Evolutionary conservation across 2,329 filamentous ascomycete genomes (phyloP), one percentile per base, ranked within the genome.

Genomic region (Macroventuria anomochaeta): DNA sequence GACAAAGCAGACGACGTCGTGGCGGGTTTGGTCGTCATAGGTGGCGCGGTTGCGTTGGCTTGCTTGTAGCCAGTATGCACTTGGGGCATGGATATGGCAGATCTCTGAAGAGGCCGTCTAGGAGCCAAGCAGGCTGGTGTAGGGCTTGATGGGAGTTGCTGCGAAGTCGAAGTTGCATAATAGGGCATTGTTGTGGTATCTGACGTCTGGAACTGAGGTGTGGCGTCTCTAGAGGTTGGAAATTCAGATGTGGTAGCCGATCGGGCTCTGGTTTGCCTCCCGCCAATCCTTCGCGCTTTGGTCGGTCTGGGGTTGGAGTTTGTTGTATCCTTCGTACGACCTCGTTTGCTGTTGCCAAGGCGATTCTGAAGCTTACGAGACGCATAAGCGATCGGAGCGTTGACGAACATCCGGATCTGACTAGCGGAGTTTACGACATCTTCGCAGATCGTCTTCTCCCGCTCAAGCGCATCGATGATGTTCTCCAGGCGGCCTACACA

Each of bases 331-430:
- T 61, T 70, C 0, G 56, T 40, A 23, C 63, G 62, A 6, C 65
- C 68, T 44, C 71, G 63, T 50, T 74, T 74, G 49, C 70, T 70
- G 37, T 74, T 74, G 0, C 71, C 71, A 3, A 68, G 55, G 0
- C 71, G 64, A 29, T 74, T 74, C 42, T 69, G 67, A 29, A 67
- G 53, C 53, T 74, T 74, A 1, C 71, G 62, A 17, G 64, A 65
- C 1, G 70, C 65, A 29, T 73, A 74, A 0, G 70, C 71, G 18
- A 64, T 65, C 0, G 71, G 71, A 6, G 71, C 71, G 29, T 74
- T 74, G 13, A 74, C 69, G 28, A 74, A 74, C 70, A 74, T 74
- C 6, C 71, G 62, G 36, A 73, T 71, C 49, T 73, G 69, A 34
- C 68, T 67, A 2, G 68, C 69, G 1, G 70, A 73, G 50, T 61